Base-by-base conservation (phyloP, 2,329 filamentous ascomycete genomes). In the Phyllosticta citrichinensis region DNA sequence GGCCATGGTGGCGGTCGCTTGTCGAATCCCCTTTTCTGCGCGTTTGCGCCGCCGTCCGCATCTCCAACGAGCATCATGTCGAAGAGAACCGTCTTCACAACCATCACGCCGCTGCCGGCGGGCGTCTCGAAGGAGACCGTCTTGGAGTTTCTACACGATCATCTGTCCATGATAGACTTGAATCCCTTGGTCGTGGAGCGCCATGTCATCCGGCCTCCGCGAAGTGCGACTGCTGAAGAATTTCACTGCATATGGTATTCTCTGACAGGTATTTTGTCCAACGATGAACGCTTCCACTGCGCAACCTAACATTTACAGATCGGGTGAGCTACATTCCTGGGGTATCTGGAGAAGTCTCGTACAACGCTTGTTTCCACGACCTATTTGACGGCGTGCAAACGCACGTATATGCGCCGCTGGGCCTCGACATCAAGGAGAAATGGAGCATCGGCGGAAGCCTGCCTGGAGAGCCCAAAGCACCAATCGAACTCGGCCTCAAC, bases 141-240 rank as follows among this genome's bases (percentile, higher is more conserved):
- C 52, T 72, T 95, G 64, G 80, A 83, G 59, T 89, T 89, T 66
- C 84, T 96, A 33, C 89, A 91, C 72, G 81, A 87, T 72, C 90
- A 95, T 74, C 73, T 81, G 56, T 86, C 86, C 67, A 95, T 96
- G 87, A 95, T 96, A 68, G 87, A 93, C 70, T 79, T 96, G 62
- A 96, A 95, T 73, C 91, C 91, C 1, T 80, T 95, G 55, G 87
- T 96, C 60, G 84, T 87, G 64, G 85, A 88, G 63, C 83, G 89
- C 62, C 81, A 86, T 66, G 80, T 79, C 33, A 89, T 89, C 73
- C 80, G 82, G 55, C 80, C 89, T 1, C 89, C 90, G 0, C 69
- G 80, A 24, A 81, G 86, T 69, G 86, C 87, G 12, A 78, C 83
- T 0, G 76, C 83, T 17, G 89, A 94, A 66, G 91, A 96, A 76